Evolutionary conservation across 148 eudicot genomes (phyloP).

Genomic region (Pharnaceum exiguum): DNA sequence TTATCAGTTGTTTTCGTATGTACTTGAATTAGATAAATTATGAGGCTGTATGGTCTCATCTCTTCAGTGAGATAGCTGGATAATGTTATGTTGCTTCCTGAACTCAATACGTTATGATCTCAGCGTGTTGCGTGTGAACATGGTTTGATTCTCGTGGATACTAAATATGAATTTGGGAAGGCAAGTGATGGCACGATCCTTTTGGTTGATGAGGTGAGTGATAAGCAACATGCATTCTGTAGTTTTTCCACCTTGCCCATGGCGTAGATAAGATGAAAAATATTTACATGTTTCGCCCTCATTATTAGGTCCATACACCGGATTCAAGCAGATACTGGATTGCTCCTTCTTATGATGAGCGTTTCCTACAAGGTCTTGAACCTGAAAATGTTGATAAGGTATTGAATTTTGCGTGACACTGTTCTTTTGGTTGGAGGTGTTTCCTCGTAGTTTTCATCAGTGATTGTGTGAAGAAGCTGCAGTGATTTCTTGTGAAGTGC

Average conservation of each 20-base stretch:
- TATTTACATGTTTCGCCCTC: conserved; percentile 4
- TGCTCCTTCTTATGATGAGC: conserved; percentile 63
- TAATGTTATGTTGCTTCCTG: background rate
- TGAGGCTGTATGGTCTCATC: background rate
- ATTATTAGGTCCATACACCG: conserved; percentile 83
- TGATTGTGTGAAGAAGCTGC: background rate
- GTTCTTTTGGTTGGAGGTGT: background rate
- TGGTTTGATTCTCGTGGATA: conserved; percentile 90
- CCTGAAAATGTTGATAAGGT: conserved; percentile 98
- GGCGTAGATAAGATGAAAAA: background rate
- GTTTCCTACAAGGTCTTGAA: conserved; percentile 70
- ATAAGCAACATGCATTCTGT: background rate
- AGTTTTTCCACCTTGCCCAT: background rate
- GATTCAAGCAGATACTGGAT: conserved; percentile 99
- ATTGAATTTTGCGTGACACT: background rate
- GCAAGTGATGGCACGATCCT: conserved; percentile 72
- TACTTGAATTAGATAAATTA: too few species aligned
- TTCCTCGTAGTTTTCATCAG: background rate
- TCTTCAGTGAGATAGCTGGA: background rate
- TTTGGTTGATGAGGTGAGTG: conserved; percentile 76
- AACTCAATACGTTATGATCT: conserved; percentile 8
- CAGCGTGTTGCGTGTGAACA: conserved; percentile 80
- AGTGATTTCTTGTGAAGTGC: background rate
- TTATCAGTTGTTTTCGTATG: background rate
- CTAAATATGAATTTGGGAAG: conserved; percentile 97